phyloP scores from a whole-genome alignment of 768 basidiomycete genomes.

The Trichaptum fuscoviolaceum region DNA sequence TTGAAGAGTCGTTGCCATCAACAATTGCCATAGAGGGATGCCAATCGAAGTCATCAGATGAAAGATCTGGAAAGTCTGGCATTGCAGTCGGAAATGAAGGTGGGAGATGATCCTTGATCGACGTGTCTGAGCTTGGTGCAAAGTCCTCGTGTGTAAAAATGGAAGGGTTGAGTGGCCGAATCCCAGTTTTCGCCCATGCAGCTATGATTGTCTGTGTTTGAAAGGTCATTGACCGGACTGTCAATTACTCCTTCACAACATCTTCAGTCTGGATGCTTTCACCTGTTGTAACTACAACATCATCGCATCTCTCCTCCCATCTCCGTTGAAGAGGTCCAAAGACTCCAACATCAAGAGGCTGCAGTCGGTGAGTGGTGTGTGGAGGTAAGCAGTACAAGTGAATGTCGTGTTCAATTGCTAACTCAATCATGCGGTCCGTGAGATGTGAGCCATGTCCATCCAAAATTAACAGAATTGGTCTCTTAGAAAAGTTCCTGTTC shows the following conservation, averaged over 20 bases:
- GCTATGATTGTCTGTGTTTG: too few relatives aligned
- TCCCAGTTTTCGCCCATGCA: too few relatives aligned
- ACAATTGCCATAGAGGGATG: too few relatives aligned
- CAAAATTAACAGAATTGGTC: slow-evolving; percentile 34
- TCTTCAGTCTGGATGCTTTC: slow-evolving; percentile 20
- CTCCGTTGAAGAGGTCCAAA: slow-evolving; percentile 20
- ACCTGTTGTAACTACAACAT: slow-evolving; percentile 16
- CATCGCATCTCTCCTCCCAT: slow-evolving; percentile 26
- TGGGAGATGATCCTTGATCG: too few relatives aligned
- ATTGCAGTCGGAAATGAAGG: too few relatives aligned
- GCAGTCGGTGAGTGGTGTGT: slow-evolving; percentile 37
- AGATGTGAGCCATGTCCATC: slow-evolving; percentile 42
- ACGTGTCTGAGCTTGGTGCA: too few relatives aligned
- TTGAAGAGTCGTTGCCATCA: too few relatives aligned
- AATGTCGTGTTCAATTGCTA: slow-evolving; percentile 26
- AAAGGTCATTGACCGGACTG: slow-evolving; percentile 9
- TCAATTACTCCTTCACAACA: slow-evolving; percentile 28
- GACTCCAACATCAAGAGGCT: slow-evolving; percentile 38
- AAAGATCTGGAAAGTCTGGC: too few relatives aligned
- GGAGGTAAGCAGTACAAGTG: slow-evolving; percentile 31
- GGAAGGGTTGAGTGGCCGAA: too few relatives aligned
- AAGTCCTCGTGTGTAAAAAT: too few relatives aligned
- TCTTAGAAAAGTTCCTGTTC: slow-evolving; percentile 20
- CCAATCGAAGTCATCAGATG: too few relatives aligned
- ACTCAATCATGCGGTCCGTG: slow-evolving; percentile 18